phyloP scores from a whole-genome alignment of 2,329 filamentous ascomycete genomes.

The Epichloe brachyelytri region DNA sequence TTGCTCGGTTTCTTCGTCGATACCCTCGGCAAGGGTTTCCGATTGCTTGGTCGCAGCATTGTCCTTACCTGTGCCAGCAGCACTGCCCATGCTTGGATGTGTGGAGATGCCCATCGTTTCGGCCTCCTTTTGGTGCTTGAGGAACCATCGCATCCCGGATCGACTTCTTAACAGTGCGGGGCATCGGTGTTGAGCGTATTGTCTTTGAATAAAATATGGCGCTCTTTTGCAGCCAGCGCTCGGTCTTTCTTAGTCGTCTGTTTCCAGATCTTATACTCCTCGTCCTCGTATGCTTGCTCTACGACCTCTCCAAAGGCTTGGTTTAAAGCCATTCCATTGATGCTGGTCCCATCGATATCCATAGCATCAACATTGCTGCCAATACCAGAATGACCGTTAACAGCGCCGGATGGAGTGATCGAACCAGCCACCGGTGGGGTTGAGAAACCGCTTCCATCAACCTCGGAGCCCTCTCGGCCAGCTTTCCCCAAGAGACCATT shows the following conservation, averaged over 20 bases:
- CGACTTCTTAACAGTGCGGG: constrained; percentile 72
- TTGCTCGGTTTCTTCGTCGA: constrained; percentile 74
- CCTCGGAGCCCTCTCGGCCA: constrained; percentile 62
- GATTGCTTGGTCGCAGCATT: constrained; percentile 31
- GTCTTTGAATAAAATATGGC: constrained; percentile 73
- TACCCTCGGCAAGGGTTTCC: constrained; percentile 87
- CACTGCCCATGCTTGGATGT: constrained; percentile 24
- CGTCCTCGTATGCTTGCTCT: constrained; percentile 75
- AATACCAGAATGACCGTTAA: constrained; percentile 52
- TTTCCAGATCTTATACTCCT: constrained; percentile 97
- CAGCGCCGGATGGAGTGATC: constrained; percentile 54
- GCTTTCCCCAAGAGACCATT: constrained; percentile 48
- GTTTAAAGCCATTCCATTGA: constrained; percentile 51
- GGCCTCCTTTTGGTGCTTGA: constrained; percentile 64
- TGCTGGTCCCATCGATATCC: constrained; percentile 69
- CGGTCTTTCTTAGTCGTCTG: constrained; percentile 96
- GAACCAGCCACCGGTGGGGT: constrained; percentile 69
- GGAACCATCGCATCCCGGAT: constrained; percentile 77
- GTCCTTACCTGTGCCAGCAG: constrained; percentile 30
- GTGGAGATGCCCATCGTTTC: constrained; percentile 33
- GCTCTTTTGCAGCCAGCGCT: constrained; percentile 72
- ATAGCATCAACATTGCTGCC: constrained; percentile 72
- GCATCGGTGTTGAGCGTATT: constrained; percentile 78
- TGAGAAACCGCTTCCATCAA: constrained; percentile 71
- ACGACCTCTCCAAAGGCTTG: constrained; percentile 52